phyloP scores from a whole-genome alignment of 2,329 filamentous ascomycete species.

The Aspergillus felis region DNA sequence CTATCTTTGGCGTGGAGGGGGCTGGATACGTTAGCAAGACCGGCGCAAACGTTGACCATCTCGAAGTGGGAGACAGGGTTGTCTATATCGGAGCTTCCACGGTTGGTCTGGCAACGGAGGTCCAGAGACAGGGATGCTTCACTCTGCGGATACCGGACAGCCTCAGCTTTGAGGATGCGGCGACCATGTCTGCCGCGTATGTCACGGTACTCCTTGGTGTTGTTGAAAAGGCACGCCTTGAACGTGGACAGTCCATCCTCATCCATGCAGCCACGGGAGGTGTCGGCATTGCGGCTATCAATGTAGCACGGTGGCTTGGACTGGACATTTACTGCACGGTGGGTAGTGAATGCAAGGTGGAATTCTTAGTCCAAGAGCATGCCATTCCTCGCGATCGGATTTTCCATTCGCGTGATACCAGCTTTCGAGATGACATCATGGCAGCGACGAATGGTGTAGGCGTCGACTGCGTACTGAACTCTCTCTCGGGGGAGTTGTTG shows the following conservation, averaged over 20 bases:
- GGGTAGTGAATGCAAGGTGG: too few relatives aligned
- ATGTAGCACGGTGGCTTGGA: background rate
- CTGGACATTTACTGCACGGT: constrained; percentile 3
- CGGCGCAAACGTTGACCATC: background rate
- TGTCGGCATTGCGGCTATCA: constrained; percentile 8
- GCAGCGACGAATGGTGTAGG: constrained; percentile 9
- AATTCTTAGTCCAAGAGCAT: too few relatives aligned
- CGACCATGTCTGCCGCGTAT: background rate
- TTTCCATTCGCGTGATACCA: constrained; percentile 2
- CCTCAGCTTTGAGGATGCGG: constrained; percentile 1
- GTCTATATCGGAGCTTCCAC: background rate
- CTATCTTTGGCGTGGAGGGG: background rate
- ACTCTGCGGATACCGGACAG: background rate
- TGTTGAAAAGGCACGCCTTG: background rate
- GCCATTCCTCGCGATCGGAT: too few relatives aligned
- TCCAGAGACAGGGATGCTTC: background rate
- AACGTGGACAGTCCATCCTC: constrained; percentile 2
- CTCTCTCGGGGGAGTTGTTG: constrained; percentile 17
- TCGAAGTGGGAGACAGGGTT: background rate
- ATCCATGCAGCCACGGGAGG: constrained; percentile 12
- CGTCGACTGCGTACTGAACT: constrained; percentile 23
- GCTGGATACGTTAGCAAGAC: background rate
- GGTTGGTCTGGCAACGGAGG: background rate
- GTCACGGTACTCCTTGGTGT: background rate
- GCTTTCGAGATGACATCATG: constrained; percentile 11